Evolutionary conservation across 1,284 basidiomycete genomes (phyloP).

Genomic region (Clitocybe nebularis): DNA sequence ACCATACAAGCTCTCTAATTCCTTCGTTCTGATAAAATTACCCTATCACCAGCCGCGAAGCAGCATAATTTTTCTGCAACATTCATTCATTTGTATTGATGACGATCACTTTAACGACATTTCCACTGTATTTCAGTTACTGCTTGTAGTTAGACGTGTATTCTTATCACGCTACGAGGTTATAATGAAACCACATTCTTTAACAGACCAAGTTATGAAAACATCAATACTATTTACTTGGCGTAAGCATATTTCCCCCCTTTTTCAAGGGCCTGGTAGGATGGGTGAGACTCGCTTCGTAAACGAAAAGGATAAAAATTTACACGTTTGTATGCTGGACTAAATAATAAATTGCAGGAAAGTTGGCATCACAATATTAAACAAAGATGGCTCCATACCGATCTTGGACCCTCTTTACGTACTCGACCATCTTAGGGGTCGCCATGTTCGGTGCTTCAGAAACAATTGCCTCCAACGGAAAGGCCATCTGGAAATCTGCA

Average conservation of each 20-base stretch:
- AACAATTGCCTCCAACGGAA: slow-evolving; percentile 10
- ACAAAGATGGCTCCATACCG: slow-evolving; percentile 6
- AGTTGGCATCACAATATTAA: neutral
- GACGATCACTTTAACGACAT: slow-evolving; percentile 11
- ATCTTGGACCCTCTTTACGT: slow-evolving; percentile 12
- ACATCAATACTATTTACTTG: neutral
- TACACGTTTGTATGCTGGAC: slow-evolving; percentile 34
- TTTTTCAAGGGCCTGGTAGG: slow-evolving; percentile 27
- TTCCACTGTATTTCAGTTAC: neutral
- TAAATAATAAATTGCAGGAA: slow-evolving; percentile 9
- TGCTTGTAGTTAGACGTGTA: slow-evolving; percentile 12
- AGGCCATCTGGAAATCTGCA: slow-evolving; percentile 14
- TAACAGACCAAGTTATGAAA: neutral
- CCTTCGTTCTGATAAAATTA: slow-evolving; percentile 2
- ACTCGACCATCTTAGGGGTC: slow-evolving; percentile 12
- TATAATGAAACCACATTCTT: neutral
- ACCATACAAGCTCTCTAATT: slow-evolving; percentile 1
- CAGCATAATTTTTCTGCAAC: neutral
- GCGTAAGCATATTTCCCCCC: slow-evolving; percentile 30
- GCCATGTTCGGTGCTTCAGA: slow-evolving; percentile 1
- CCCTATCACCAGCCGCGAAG: neutral
- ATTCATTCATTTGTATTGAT: slow-evolving; percentile 12
- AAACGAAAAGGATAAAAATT: too few relatives aligned
- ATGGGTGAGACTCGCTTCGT: too few relatives aligned
- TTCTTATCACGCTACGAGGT: slow-evolving; percentile 4